Base-by-base conservation (phyloP, 805 yeast species). In the Wickerhamomyces chambardii region DNA sequence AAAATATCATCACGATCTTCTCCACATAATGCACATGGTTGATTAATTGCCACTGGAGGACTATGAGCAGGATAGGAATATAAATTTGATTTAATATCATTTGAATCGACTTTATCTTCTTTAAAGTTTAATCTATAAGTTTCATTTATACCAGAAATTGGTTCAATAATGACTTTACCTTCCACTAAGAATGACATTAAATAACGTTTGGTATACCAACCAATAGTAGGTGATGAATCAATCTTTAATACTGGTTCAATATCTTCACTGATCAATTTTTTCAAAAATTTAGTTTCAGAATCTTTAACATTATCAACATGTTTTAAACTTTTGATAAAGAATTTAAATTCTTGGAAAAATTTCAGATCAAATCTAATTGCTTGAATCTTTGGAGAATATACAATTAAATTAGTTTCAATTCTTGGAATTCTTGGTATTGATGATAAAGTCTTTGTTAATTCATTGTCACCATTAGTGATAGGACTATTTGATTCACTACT, bases 1-100 rank as follows among this genome's bases (percentile, higher is more conserved):
- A 84, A 63, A 36, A 74, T 68, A 47, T 78, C 85, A 49, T 71
- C 69, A 40, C 95, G 68, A 11, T 59, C 52, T 55, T 89, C 97
- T 6, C 89, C 90, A 62, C 97, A 90, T 30, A 90, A 64, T 5
- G 87, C 67, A 59, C 97, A 90, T 5, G 87, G 75, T 2, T 75
- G 75, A 34, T 69, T 66, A 17, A 83, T 71, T 0, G 95, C 95
- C 15, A 83, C 77, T 1, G 95, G 90, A 6, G 76, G 79, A 3
- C 73, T 64, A 36, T 63, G 58, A 4, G 53, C 43, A 7, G 75
- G 73, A 39, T 59, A 68, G 15, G 65, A 56, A 41, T 63, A 70
- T 32, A 68, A 38, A 35, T 61, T 66, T 0, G 61, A 41, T 14
- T 62, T 59, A 12, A 45, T 33, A 17, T 50, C 51, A 1, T 48